phyloP scores from a whole-genome alignment of 2,329 filamentous ascomycete species.

The Dryadomyces quercus-mongolicae region DNA sequence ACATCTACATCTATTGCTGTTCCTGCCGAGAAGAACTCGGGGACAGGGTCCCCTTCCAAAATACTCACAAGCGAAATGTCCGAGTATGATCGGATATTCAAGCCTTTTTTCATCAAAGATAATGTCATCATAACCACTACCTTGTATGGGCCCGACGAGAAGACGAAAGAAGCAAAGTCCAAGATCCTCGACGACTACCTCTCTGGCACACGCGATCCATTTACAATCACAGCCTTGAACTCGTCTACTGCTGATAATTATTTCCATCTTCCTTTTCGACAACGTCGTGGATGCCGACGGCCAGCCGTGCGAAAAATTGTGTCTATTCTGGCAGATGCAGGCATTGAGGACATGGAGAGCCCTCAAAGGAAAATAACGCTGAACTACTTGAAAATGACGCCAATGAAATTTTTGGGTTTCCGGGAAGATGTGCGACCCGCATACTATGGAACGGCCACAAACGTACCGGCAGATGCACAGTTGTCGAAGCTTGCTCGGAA shows the following conservation, averaged over 20 bases:
- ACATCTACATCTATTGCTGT: not conserved
- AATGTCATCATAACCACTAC: conserved; percentile 58
- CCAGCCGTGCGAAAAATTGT: conserved; percentile 51
- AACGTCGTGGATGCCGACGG: conserved; percentile 15
- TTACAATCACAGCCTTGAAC: conserved; percentile 25
- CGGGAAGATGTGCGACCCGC: conserved; percentile 54
- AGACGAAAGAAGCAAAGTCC: conserved; percentile 39
- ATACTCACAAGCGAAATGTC: conserved; percentile 19
- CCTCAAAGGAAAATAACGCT: conserved; percentile 24
- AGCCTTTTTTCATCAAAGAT: conserved; percentile 68
- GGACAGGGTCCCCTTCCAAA: conserved; percentile 18
- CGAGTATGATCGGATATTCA: conserved; percentile 59
- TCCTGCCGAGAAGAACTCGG: conserved; percentile 2
- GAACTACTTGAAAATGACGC: conserved; percentile 36
- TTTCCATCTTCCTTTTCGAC: conserved; percentile 28
- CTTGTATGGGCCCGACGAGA: conserved; percentile 44
- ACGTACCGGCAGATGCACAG: conserved; percentile 37
- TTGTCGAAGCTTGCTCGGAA: conserved; percentile 40
- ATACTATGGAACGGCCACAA: conserved; percentile 64
- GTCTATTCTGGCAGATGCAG: conserved; percentile 20
- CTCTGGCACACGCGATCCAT: conserved; percentile 31
- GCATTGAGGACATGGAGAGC: conserved; percentile 27
- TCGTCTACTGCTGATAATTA: conserved; percentile 24
- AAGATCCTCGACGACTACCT: conserved; percentile 40
- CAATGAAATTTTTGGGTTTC: conserved; percentile 52